phyloP scores from a whole-genome alignment of 2,329 filamentous ascomycete genomes.

The Colletotrichum tofieldiae region DNA sequence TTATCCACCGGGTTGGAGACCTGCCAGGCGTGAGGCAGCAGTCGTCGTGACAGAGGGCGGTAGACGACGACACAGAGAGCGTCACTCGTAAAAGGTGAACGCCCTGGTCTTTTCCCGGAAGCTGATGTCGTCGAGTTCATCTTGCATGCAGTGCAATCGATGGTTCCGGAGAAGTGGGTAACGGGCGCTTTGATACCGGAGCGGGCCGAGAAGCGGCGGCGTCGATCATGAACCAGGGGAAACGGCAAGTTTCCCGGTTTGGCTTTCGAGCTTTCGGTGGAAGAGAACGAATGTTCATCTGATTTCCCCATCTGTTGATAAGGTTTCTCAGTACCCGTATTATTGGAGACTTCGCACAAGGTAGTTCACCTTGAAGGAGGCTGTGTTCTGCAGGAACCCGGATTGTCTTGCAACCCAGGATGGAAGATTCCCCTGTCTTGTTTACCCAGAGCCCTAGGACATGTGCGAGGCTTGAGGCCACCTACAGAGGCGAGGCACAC shows the following conservation, averaged over 20 bases:
- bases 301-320: conserved; percentile 11
- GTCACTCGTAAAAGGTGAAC: neutral
- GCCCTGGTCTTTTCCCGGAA: neutral
- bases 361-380: conserved; percentile 7
- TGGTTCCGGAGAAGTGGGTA: conserved; percentile 23
- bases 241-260: conserved; percentile 32
- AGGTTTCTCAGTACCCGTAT: conserved; percentile 9
- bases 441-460: neutral
- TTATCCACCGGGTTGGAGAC: conserved; percentile 18
- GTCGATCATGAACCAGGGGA: conserved; percentile 25
- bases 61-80: conserved; percentile 1
- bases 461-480: conserved; percentile 6
- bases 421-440: neutral
- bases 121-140: conserved; percentile 1
- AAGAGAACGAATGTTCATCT: conserved; percentile 26
- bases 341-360: neutral
- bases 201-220: conserved; percentile 31
- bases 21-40: neutral
- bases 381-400: conserved; percentile 19
- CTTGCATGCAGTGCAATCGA: neutral
- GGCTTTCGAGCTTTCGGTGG: neutral
- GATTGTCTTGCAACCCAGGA: neutral
- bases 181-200: conserved; percentile 28
- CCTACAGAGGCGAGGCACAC: conserved; percentile 6
- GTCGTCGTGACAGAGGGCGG: neutral